A percentile compares a stretch with the other conserved stretches of the same genome.
phyloP scores from a whole-genome alignment of 345 rosid genomes.

The Alliaria petiolata region DNA sequence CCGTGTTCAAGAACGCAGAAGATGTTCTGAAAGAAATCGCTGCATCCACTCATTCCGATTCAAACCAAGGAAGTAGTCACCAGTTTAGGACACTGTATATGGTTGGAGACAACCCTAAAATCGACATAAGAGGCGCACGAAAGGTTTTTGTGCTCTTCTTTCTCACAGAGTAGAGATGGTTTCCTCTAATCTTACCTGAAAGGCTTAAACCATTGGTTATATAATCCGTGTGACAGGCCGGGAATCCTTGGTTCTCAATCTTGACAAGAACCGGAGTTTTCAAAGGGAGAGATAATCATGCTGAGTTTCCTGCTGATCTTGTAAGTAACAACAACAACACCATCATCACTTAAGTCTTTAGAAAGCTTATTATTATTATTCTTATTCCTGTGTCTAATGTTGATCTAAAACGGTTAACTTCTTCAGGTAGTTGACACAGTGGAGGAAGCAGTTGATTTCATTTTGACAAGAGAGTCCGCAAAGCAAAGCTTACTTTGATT shows the following conservation, averaged over 20 bases:
- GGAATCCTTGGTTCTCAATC: conserved; percentile 85
- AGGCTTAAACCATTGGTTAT: background rate
- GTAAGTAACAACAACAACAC: conserved; percentile 25
- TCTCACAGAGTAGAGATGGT: background rate
- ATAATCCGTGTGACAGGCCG: conserved; percentile 48
- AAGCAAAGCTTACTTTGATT: conserved; percentile 7
- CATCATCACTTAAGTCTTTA: background rate
- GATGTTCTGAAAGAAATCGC: conserved; percentile 47
- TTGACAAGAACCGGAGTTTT: conserved; percentile 86
- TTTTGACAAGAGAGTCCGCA: conserved; percentile 45
- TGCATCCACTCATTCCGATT: conserved; percentile 17
- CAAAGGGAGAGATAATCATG: conserved; percentile 60
- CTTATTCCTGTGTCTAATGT: background rate
- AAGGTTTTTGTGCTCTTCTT: conserved; percentile 47
- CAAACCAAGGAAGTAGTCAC: conserved; percentile 29
- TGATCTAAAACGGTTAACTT: background rate
- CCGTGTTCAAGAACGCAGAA: conserved; percentile 67
- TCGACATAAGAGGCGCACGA: conserved; percentile 67
- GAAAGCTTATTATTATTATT: background rate
- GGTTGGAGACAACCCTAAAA: conserved; percentile 85
- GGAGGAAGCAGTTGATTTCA: conserved; percentile 74
- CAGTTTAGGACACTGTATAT: conserved; percentile 60
- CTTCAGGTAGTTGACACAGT: conserved; percentile 75
- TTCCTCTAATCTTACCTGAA: background rate
- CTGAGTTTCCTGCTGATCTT: conserved; percentile 65